Evolutionary conservation across 352 stramenopile species (phyloP), one percentile per base, ranked within the genome.

Genomic region (Globisporangium irregulare): DNA sequence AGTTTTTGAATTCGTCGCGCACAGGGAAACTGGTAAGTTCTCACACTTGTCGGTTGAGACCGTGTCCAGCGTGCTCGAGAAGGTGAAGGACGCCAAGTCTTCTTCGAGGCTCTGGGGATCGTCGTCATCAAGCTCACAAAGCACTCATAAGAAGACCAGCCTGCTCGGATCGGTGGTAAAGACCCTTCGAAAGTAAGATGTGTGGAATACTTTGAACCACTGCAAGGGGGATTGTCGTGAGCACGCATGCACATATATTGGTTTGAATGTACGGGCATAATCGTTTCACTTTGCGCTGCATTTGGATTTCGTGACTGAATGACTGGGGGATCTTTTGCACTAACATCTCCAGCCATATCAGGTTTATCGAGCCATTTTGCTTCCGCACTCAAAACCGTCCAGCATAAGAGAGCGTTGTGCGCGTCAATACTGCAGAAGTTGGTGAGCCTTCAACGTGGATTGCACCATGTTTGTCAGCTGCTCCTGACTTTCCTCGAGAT

Each of bases 21-120:
- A 9, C 62, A 91, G 82, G 24, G 84, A 90, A 36, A 59, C 71
- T 18, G 76, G 81, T 38, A 92, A 90, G 64, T 91, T 87, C 58
- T 81, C 84, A 5, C 84, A 92, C 56, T 56, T 94, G 22, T 87
- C 81, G 7, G 75, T 79, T 4, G 86, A 91, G 20, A 91, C 74
- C 2, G 82, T 94, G n/a, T 74, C 80, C 0, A 76, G 73, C 1
- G 79, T 94, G 32, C 73, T 84, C 5, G 82, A 82, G n/a, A 94
- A 94, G 64, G 77, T 91, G 71, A 92, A 92, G 57, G 84, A 89
- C 56, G 55, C 67, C 14, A 92, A 92, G 50, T 50, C 41, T 50
- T 73, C 73, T 3, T 88, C 79, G 8, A 81, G 79, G 54, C 77
- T 78, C 0, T 89, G 80, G 83, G 81, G 79, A 0, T 84, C 79